These are phyloP conservation scores for Neurospora sp. DNA, from an alignment of 495 filamentous ascomycete genomes.

Conservation along the genomic window DNA sequence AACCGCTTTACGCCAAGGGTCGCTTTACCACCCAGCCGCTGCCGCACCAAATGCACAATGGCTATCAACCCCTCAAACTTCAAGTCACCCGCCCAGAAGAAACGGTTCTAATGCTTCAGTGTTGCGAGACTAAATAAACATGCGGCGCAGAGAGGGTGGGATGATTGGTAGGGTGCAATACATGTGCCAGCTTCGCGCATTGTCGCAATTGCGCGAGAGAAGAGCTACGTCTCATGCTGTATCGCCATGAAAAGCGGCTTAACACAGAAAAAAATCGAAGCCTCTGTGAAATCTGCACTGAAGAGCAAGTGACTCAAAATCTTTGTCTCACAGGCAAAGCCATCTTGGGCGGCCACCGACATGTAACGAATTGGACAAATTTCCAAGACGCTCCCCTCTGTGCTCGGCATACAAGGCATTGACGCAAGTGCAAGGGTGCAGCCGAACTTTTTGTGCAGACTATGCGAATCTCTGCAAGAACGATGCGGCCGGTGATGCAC, in stretches of 20 bases:
- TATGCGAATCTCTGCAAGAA: constrained; percentile 1
- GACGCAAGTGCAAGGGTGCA: constrained; percentile 26
- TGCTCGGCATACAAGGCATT: constrained; percentile 19
- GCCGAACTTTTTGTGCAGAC: constrained; percentile 3
- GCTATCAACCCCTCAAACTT: neutral
- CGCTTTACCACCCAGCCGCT: neutral
- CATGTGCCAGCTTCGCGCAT: constrained; percentile 1
- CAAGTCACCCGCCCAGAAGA: neutral
- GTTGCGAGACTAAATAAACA: neutral
- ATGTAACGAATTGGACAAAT: constrained; percentile 16
- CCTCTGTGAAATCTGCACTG: neutral
- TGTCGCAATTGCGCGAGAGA: constrained; percentile 15
- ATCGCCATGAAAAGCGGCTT: constrained; percentile 11
- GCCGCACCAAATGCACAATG: neutral
- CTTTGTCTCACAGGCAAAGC: neutral
- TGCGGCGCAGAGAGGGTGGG: neutral
- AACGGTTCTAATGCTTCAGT: neutral
- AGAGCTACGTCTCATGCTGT: constrained; percentile 18
- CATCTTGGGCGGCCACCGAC: neutral
- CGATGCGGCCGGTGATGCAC: constrained; percentile 4
- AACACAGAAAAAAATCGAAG: constrained; percentile 1
- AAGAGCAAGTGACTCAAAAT: constrained; percentile 9
- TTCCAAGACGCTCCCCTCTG: neutral
- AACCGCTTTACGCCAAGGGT: neutral
- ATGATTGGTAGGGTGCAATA: neutral